Percentiles rank a stretch among this genome's conserved stretches.
These are phyloP conservation scores for Exserohilum rostratum DNA, from an alignment of 2,329 filamentous ascomycete genomes.

Conservation along the genomic window DNA sequence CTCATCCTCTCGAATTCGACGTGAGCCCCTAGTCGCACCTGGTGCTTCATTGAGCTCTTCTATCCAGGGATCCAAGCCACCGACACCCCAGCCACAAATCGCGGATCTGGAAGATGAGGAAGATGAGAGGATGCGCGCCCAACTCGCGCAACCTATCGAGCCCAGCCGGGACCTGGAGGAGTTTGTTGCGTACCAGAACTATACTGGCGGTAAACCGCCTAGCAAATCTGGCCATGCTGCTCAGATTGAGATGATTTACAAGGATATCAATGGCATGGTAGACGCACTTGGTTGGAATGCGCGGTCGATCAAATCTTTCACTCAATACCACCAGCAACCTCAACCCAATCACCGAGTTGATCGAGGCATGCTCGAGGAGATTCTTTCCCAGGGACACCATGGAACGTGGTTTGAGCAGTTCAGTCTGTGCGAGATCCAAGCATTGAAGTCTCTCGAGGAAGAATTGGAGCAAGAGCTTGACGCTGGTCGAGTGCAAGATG, in stretches of 20 bases:
- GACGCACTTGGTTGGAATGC: constrained; percentile 89
- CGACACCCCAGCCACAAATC: constrained; percentile 47
- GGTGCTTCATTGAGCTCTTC: constrained; percentile 42
- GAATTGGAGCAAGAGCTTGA: constrained; percentile 70
- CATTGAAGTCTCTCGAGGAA: constrained; percentile 66
- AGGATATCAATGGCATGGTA: constrained; percentile 91
- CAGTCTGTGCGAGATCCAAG: constrained; percentile 76
- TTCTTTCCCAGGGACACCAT: constrained; percentile 44
- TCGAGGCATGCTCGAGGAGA: constrained; percentile 66
- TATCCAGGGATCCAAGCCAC: constrained; percentile 41
- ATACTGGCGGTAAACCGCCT: constrained; percentile 44
- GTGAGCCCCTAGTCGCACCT: constrained; percentile 41
- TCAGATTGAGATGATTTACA: constrained; percentile 64
- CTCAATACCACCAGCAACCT: constrained; percentile 65
- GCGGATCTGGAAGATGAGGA: constrained; percentile 60
- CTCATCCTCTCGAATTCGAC: constrained; percentile 54
- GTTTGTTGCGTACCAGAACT: constrained; percentile 66
- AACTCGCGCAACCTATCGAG: constrained; percentile 66
- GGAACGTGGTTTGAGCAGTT: constrained; percentile 66
- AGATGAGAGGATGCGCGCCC: constrained; percentile 69
- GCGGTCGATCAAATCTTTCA: constrained; percentile 64
- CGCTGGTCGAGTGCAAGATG: constrained; percentile 69
- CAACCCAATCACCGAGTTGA: constrained; percentile 60
- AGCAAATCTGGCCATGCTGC: constrained; percentile 52
- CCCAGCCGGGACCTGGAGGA: constrained; percentile 69